Evolutionary conservation across 257 asterid genomes (phyloP).

Genomic region (Verbascum thapsus): DNA sequence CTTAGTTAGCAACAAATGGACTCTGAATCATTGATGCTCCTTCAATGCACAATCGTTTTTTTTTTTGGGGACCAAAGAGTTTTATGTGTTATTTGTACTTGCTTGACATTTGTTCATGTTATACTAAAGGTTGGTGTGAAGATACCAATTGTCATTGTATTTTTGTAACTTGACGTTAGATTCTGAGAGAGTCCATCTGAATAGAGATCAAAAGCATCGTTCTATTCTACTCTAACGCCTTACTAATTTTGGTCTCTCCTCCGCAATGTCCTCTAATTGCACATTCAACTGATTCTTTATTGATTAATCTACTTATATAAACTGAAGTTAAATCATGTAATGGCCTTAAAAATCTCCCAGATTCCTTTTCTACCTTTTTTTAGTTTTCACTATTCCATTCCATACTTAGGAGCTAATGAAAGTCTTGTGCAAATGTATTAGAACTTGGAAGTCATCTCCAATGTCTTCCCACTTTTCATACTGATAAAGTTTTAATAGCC

Average conservation of each 20-base stretch:
- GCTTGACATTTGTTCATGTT: background rate
- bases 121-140: conserved; percentile 12
- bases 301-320: no score
- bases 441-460: background rate
- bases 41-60: background rate
- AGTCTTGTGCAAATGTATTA: background rate
- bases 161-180: background rate
- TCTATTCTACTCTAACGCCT: background rate
- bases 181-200: no score
- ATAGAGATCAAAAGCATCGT: background rate
- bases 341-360: background rate
- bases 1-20: background rate
- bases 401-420: background rate
- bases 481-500: no score
- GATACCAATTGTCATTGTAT: background rate
- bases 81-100: background rate
- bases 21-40: no score
- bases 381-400: background rate
- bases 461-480: no score
- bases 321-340: background rate
- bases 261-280: background rate
- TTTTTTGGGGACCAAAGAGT: background rate
- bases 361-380: background rate
- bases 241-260: background rate
- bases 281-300: background rate